Base-by-base conservation (phyloP, 768 basidiomycete species). In the Cubamyces lactineus region DNA sequence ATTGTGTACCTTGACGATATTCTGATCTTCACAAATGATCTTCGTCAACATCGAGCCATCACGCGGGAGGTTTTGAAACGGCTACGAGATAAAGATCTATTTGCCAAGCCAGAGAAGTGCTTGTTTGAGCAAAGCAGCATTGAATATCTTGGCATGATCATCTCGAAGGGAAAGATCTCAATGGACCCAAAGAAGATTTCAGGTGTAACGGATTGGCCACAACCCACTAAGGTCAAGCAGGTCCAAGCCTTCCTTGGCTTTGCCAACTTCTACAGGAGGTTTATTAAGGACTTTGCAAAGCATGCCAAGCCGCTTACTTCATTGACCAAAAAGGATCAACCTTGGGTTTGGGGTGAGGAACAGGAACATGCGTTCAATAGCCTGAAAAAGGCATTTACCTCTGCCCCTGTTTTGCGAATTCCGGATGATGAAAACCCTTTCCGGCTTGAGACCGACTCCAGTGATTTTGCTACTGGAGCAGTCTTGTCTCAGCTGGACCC, bases 1-100 rank as follows among this genome's bases (percentile, higher is more conserved):
- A 62, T 72, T 0, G 75, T 83, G 43, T 80, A 84, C 64, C 66
- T 82, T 30, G 79, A 81, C 57, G 74, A 82, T 59, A 78, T 82
- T 16, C 34, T 72, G 16, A 67, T 72, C 9, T 68, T 59, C 55
- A 70, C 66, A 3, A 45, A 66, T 3, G 34, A 57, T 4, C 21
- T 49, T 8, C 53, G 62, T 12, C 64, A 71, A 39, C 69, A 73
- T 38, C 42, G 53, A 0, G 26, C 38, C 1, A 47, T 69, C 5
- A 54, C 71, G 1, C 62, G 48, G 1, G 30, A 63, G 41, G 73
- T 79, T 0, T 68, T 79, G 0, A 28, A 73, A 23, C 38, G 45
- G 1, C 63, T 81, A 0, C 7, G 63, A 9, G 58, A 77, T 0
- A 55, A 77, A 43, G 54, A 76, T 2, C 74, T 83, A 1, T 80